A percentile compares a stretch with the other conserved stretches of the same genome.
Evolutionary conservation across 1,284 basidiomycete genomes (phyloP).

Genomic region (Farysia itapuensis): DNA sequence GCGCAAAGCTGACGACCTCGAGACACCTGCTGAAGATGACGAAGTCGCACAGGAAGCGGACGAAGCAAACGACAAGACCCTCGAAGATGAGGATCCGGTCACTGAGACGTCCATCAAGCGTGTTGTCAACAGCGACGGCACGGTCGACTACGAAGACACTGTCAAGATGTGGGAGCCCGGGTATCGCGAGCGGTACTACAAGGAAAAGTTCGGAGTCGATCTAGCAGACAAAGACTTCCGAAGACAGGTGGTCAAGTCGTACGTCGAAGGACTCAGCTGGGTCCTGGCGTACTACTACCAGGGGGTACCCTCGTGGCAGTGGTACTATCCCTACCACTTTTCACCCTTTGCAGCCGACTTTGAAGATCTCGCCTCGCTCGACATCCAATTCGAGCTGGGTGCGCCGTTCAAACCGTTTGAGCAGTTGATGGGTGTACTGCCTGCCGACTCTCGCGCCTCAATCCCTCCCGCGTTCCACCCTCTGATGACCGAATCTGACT

Average conservation of each 20-base stretch:
- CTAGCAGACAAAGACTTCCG: conserved; percentile 73
- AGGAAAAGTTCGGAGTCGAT: conserved; percentile 85
- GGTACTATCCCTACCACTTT: conserved; percentile 99
- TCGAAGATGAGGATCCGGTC: conserved; percentile 63
- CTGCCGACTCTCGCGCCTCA: conserved; percentile 82
- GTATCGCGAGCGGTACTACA: conserved; percentile 92
- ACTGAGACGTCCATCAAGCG: conserved; percentile 42
- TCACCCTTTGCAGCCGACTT: conserved; percentile 98
- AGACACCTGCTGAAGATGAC: conserved; percentile 1
- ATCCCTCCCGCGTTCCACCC: conserved; percentile 83
- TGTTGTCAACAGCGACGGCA: conserved; percentile 56
- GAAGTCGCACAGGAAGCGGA: conserved; percentile 20
- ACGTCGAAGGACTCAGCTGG: conserved; percentile 94
- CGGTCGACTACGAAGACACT: conserved; percentile 85
- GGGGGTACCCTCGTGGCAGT: conserved; percentile 92
- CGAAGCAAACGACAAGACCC: conserved; percentile 65
- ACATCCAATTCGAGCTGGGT: conserved; percentile 77
- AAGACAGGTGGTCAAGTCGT: conserved; percentile 75
- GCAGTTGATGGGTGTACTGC: conserved; percentile 97
- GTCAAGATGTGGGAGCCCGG: conserved; percentile 72
- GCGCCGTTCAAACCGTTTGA: conserved; percentile 95
- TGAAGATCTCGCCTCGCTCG: conserved; percentile 71
- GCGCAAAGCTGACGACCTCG: conserved; percentile 52
- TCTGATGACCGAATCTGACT: conserved; percentile 84
- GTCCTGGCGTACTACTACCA: conserved; percentile 98